Evolutionary conservation across 306 rosid genomes (phyloP).

Genomic region (Fragaria iinumae): DNA sequence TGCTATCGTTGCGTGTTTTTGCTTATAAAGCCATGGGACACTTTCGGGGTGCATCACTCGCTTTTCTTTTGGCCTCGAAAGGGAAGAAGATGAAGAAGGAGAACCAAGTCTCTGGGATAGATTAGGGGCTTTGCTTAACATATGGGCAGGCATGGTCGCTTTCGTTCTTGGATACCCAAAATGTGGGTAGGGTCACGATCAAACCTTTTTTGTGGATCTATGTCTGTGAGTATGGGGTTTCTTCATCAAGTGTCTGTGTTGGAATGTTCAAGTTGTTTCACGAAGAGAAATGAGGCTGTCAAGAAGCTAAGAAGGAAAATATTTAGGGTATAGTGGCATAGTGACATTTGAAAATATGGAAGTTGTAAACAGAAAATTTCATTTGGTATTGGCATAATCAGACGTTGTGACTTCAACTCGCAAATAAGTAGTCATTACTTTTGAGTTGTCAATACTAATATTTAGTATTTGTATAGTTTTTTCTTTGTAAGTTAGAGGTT

Average conservation of each 20-base stretch:
- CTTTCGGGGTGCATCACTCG: background rate
- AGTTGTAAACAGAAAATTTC: no score
- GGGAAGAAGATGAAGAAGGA: background rate
- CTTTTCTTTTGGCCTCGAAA: background rate
- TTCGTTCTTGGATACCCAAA: background rate
- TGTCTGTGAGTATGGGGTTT: background rate
- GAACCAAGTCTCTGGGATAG: background rate
- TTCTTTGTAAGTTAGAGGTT: no score
- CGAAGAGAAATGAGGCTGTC: no score
- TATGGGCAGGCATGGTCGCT: background rate
- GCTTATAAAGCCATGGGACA: background rate
- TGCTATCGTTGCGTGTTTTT: background rate
- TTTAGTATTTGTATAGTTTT: no score
- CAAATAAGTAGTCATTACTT: no score
- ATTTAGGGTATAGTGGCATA: no score
- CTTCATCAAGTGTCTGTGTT: background rate
- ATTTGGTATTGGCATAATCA: no score
- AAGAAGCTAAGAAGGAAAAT: no score
- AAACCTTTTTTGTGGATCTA: background rate
- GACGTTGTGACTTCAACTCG: no score
- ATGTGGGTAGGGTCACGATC: background rate
- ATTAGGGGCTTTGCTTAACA: background rate
- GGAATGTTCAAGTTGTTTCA: background rate
- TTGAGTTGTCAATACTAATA: no score
- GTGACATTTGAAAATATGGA: no score